Evolutionary conservation across 129 eudicot species (phyloP).

Genomic region (Arctium minus): DNA sequence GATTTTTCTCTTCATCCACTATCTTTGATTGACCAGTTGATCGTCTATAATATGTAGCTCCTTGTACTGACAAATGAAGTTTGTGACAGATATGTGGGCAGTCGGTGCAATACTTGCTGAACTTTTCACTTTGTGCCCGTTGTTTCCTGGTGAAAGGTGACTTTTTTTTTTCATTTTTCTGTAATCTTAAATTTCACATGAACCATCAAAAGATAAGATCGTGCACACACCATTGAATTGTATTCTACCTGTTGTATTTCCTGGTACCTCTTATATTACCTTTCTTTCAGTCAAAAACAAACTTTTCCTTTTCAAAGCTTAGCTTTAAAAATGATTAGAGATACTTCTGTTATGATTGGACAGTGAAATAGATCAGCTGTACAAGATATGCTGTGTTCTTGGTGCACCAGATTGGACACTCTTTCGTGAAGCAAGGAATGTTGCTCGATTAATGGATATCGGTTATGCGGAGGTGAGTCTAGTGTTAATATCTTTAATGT

Average conservation of each 20-base stretch:
- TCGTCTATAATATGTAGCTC: background rate
- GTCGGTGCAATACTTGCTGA: constrained; percentile 95
- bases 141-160: constrained; percentile 95
- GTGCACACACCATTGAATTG: too few relatives aligned
- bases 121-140: constrained; percentile 77
- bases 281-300: background rate
- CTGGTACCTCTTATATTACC: background rate
- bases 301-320: background rate
- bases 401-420: constrained; percentile 80
- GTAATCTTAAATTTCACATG: background rate
- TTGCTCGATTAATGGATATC: constrained; percentile 47
- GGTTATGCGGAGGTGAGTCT: constrained; percentile 53
- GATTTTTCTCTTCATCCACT: background rate
- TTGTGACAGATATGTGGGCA: constrained; percentile 95
- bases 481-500: background rate
- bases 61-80: background rate
- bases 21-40: background rate
- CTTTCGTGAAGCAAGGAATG: constrained; percentile 70
- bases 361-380: constrained; percentile 94
- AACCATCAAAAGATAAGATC: background rate
- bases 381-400: constrained; percentile 88
- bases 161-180: background rate
- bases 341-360: constrained; percentile 18
- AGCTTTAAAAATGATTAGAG: constrained; percentile 1
- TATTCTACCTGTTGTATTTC: too few relatives aligned